Evolutionary conservation across 2,329 filamentous ascomycete genomes (phyloP), one percentile per base, ranked within the genome.

Genomic region (Diplodia corticola): DNA sequence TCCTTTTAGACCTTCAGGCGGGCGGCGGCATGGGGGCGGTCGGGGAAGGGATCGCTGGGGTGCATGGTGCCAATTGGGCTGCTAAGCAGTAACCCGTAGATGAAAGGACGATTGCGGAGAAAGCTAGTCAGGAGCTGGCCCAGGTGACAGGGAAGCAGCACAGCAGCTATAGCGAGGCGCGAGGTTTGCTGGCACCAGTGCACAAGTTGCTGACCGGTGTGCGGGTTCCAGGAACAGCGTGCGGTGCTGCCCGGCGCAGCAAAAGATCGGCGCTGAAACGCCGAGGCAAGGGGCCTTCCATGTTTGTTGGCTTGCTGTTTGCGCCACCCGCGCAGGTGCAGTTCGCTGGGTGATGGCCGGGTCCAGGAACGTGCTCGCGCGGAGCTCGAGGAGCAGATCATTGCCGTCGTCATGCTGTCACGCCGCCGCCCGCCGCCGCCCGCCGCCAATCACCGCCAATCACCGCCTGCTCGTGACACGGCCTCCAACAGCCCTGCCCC

Each of bases 241-340:
- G 48, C 48, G 26, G 49, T 53, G 22, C 26, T 7, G 20, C 33
- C 37, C 55, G 37, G 53, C 53, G 22, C n/a, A 57, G 57, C 40
- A 48, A 35, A n/a, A 48, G 57, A 61, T 61, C 57, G 44, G n/a
- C 55, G 55, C 37, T 46, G 37, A 48, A 30, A 30, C 55, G 55
- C 55, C 57, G 57, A 49, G 57, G 40, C 57, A 61, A 61, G 57
- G 57, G 57, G 10, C n/a, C 57, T 49, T 61, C 44, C 57, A 61
- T 61, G 57, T 48, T 61, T 28, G 35, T 30, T 44, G 53, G 53
- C 53, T 26, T 13, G 17, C 51, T 33, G 28, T 44, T 57, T 20
- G 53, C 53, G 53, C 30, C 51, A 33, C 28, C 20, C 40, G 51
- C 10, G 28, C 28, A 35, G 30, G 7, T 30, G 24, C 24, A 46